Conservation (phyloP, 2,329 filamentous ascomycete genomes). For the Aspergillus intermedius region DNA sequence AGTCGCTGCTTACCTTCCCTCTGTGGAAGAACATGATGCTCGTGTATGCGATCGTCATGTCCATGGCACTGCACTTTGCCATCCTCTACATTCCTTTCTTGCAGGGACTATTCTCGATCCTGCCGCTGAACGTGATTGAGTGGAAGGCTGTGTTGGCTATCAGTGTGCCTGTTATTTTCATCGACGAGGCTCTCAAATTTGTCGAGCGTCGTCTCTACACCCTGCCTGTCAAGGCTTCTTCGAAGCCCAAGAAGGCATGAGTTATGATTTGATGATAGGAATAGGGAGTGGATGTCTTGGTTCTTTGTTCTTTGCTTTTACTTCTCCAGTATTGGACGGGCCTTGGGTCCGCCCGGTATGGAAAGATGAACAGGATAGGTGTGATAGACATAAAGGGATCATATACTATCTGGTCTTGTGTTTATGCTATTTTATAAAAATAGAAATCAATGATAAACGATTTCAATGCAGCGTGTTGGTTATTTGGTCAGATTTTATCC, state of each 20-base stretch:
- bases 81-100: slow-evolving; percentile 88
- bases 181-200: slow-evolving; percentile 79
- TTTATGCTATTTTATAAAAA: too few species aligned
- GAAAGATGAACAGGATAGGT: too few species aligned
- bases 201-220: slow-evolving; percentile 62
- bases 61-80: slow-evolving; percentile 91
- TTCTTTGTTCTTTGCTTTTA: too few species aligned
- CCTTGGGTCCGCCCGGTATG: too few species aligned
- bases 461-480: too few species aligned
- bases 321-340: too few species aligned
- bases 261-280: too few species aligned
- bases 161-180: slow-evolving; percentile 81
- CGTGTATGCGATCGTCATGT: slow-evolving; percentile 85
- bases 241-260: slow-evolving; percentile 32
- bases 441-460: too few species aligned
- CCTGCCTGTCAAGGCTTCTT: slow-evolving; percentile 12
- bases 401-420: too few species aligned
- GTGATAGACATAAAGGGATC: too few species aligned
- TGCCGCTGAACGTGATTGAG: slow-evolving; percentile 76
- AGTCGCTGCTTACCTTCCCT: slow-evolving; percentile 85
- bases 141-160: slow-evolving; percentile 89
- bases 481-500: too few species aligned
- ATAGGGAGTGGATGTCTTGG: too few species aligned
- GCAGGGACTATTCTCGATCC: slow-evolving; percentile 81
- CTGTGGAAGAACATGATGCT: slow-evolving; percentile 99